Base-by-base conservation (phyloP, 2,329 filamentous ascomycete species). In the Chaetomium globosum region DNA sequence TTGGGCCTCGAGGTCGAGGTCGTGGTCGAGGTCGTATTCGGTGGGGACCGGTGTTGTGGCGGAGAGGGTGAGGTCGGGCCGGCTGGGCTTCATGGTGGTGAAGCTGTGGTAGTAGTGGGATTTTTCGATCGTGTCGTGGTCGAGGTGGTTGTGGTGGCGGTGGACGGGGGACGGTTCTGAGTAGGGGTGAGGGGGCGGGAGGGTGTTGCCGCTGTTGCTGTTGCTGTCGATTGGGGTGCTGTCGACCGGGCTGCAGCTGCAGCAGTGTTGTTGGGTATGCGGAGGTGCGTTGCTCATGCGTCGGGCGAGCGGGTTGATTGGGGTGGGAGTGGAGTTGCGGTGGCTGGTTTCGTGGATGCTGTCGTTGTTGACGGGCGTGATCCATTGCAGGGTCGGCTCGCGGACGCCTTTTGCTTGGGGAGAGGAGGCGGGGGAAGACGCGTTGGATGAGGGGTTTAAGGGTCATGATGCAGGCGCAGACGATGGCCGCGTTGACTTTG, bases 381-480 rank as follows among this genome's bases (percentile, higher is more conserved):
- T 69, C 70, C 67, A 70, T 4, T 60, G 65, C 3, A 70, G 65
- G 28, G 59, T 66, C n/a, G 58, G 67, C 21, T 67, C 66, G 39
- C 66, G 63, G 39, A 49, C 52, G 60, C 59, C 62, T 5, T 5
- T 59, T 56, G 43, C 55, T 65, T 2, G 60, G 55, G 9, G 66
- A 65, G 33, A 72, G 60, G 1, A 71, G 52, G 13, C 61, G 52
- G 5, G 72, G 71, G 64, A 71, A 73, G 49, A 69, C 52, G 30
- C 73, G 78, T 36, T 78, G 77, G 33, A 77, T 68, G 16, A 78
- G 71, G 1, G 77, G 77, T 55, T 78, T 79, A 12, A 79, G 72
- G 7, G 76, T 78, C 63, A 77, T 76, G 51, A 77, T 72, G 68
- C 74, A 77, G 46, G 77, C 76, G 63, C 76, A 77, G 9, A 73